Evolutionary conservation across 805 yeast species (phyloP).

Genomic region (Cyberlindnera mrakii): DNA sequence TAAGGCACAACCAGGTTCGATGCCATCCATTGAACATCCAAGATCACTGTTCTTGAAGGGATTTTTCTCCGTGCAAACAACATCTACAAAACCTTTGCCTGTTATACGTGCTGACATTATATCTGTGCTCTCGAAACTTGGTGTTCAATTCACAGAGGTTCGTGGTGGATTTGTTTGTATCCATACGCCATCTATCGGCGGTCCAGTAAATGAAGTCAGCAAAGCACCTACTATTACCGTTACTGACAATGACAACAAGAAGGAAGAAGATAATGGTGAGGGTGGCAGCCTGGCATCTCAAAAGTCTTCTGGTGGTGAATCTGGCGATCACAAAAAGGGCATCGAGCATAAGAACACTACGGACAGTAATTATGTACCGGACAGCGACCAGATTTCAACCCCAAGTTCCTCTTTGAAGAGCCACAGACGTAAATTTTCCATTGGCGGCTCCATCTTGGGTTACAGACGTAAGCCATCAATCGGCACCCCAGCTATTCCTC

Average conservation of each 20-base stretch:
- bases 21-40: constrained; percentile 94
- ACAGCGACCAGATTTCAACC: constrained; percentile 16
- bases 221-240: neutral
- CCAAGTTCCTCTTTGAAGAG: constrained; percentile 27
- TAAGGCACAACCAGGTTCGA: constrained; percentile 63
- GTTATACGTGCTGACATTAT: constrained; percentile 82
- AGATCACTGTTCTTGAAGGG: constrained; percentile 88
- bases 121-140: constrained; percentile 64
- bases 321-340: constrained; percentile 1
- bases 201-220: neutral
- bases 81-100: constrained; percentile 87
- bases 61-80: constrained; percentile 89
- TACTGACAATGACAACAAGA: neutral
- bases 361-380: constrained; percentile 14
- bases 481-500: constrained; percentile 38
- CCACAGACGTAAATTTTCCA: constrained; percentile 58
- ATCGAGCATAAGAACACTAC: constrained; percentile 6
- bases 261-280: constrained; percentile 3
- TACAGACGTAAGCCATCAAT: constrained; percentile 37
- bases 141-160: constrained; percentile 81
- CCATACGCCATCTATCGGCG: constrained; percentile 45
- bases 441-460: constrained; percentile 51
- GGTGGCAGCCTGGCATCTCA: constrained; percentile 8
- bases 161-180: constrained; percentile 90
- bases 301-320: constrained; percentile 9